phyloP scores from a whole-genome alignment of 2,329 filamentous ascomycete species.

The Paracamarosporium sp. region DNA sequence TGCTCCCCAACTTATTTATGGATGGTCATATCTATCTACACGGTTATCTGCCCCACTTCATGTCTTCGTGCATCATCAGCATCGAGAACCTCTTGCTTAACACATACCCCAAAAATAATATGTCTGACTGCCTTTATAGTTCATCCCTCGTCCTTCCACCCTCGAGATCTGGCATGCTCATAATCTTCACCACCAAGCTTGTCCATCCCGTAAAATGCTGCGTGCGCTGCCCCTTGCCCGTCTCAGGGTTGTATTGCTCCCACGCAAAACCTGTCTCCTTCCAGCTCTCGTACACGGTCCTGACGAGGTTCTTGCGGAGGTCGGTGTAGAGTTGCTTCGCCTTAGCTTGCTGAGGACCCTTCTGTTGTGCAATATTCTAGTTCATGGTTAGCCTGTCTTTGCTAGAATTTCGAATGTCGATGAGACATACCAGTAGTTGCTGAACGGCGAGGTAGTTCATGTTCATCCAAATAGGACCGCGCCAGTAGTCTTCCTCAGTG shows the following conservation, averaged over 20 bases:
- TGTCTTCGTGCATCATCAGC: background rate
- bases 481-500: conserved; percentile 96
- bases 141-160: conserved; percentile 37
- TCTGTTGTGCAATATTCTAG: conserved; percentile 68
- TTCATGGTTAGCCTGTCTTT: conserved; percentile 12
- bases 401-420: background rate
- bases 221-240: conserved; percentile 89
- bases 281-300: conserved; percentile 90
- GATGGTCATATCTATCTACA: background rate
- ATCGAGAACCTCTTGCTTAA: background rate
- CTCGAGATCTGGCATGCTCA: conserved; percentile 82
- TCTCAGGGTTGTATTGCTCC: conserved; percentile 98
- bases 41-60: background rate
- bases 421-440: conserved; percentile 67
- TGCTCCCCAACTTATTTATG: background rate
- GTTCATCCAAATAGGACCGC: conserved; percentile 94
- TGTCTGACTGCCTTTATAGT: conserved; percentile 20
- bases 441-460: conserved; percentile 91
- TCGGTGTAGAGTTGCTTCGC: conserved; percentile 77
- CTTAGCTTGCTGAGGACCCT: conserved; percentile 71
- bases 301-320: conserved; percentile 82
- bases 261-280: conserved; percentile 92
- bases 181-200: conserved; percentile 96
- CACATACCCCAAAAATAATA: background rate
- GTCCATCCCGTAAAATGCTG: conserved; percentile 99